Evolutionary conservation across 306 rosid genomes (phyloP).

Genomic region (Malus asiatica): DNA sequence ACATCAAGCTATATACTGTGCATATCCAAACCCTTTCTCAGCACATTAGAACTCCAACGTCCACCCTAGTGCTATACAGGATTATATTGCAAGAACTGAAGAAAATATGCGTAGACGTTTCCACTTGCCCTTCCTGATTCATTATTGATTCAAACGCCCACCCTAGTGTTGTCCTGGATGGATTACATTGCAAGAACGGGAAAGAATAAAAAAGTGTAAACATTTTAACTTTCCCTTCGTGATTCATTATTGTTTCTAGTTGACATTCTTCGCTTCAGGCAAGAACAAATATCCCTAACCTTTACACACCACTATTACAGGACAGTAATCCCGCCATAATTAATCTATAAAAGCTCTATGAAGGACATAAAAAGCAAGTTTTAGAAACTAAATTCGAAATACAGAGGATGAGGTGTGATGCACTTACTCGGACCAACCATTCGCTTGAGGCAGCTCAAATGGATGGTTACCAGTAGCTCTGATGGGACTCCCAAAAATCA

Average conservation of each 20-base stretch:
- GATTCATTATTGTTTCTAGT: background rate
- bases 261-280: background rate
- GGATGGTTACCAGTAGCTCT: constrained; percentile 46
- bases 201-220: background rate
- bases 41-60: background rate
- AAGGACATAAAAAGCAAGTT: constrained; percentile 13
- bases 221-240: background rate
- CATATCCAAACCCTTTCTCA: background rate
- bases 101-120: background rate
- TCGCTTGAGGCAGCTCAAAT: constrained; percentile 54
- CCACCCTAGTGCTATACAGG: background rate
- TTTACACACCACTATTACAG: background rate
- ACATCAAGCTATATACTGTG: background rate
- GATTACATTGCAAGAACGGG: background rate
- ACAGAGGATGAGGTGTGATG: constrained; percentile 11
- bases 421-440: constrained; percentile 84
- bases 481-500: constrained; percentile 61
- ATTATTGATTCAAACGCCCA: background rate
- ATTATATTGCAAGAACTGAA: background rate
- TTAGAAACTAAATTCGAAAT: background rate
- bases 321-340: background rate
- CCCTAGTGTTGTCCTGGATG: background rate
- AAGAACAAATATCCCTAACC: background rate
- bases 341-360: background rate
- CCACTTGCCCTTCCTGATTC: background rate